These are phyloP conservation scores for Geotrichum aggregatum DNA, from an alignment of 1,139 yeast species.

Conservation along the genomic window DNA sequence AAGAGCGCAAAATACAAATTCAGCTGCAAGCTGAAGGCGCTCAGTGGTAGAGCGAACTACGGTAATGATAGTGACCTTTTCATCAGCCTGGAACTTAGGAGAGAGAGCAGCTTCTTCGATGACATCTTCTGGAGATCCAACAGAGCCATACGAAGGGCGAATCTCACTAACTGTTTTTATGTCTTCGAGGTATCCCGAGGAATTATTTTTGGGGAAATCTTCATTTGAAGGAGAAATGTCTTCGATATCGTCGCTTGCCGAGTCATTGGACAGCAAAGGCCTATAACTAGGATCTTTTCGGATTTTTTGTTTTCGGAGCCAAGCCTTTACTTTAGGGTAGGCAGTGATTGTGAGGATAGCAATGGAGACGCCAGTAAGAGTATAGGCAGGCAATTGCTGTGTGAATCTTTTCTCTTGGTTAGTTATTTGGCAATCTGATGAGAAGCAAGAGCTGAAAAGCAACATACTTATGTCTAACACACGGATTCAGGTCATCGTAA, in stretches of 20 bases:
- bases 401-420: conserved; percentile 26
- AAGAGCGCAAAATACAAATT: conserved; percentile 28
- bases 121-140: conserved; percentile 22
- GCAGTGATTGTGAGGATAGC: conserved; percentile 24
- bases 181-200: conserved; percentile 12
- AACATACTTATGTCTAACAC: conserved; percentile 33
- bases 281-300: conserved; percentile 27
- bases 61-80: conserved; percentile 26
- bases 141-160: conserved; percentile 21
- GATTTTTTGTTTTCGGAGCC: conserved; percentile 18
- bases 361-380: conserved; percentile 25
- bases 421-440: neutral
- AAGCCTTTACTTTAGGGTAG: conserved; percentile 23
- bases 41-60: conserved; percentile 32
- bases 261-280: conserved; percentile 27
- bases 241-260: conserved; percentile 2
- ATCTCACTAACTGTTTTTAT: conserved; percentile 19
- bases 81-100: neutral
- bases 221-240: conserved; percentile 11
- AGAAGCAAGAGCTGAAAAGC: neutral
- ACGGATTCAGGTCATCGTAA: conserved; percentile 32
- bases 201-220: neutral
- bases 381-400: conserved; percentile 29
- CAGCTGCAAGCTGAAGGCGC: conserved; percentile 30
- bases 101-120: conserved; percentile 12